Base-by-base conservation (phyloP, 2,329 filamentous ascomycete genomes). In the Aspergillus puulaauensis region DNA sequence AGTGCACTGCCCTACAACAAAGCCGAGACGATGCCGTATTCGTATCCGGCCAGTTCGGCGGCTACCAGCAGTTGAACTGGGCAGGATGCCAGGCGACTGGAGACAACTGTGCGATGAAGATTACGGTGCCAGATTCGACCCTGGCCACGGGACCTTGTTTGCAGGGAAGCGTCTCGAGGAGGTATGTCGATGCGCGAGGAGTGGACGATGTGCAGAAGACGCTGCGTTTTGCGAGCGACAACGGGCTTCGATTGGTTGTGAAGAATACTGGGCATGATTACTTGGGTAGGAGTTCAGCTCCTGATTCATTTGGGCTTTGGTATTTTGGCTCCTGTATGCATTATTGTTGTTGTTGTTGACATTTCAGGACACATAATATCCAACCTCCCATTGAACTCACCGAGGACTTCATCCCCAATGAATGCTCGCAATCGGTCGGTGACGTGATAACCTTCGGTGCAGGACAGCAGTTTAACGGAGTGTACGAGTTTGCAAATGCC, bases 201-300 rank as follows among this genome's bases (percentile, higher is more conserved):
- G 57, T 59, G 37, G 43, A 50, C n/a, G 57, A 59, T 39, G 40
- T 59, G 6, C 48, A 56, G 31, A 53, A 45, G 24, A 48, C 47
- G 14, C 14, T 59, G 24, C 11, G 15, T 6, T 59, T 59, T 52
- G 57, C 57, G 11, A 44, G 31, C 17, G 12, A 50, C 5, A 40
- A 56, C 4, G 43, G 45, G 23, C 11, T 56, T 17, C 53, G 52
- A 14, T 21, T 59, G 37, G 52, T 59, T 21, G 45, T 56, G 8
- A 59, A 59, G 44, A 59, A 56, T 43, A 56, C 57, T n/a, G 57
- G 53, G 3, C 53, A 59, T 52, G 57, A 59, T 31, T 59, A 59
- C 19, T 21, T 35, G 6, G 57, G 57, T 19, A 54, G 57, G 8
- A 59, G 57, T 24, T 55, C 53, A 12, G 57, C 33, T 33, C 52